phyloP scores from a whole-genome alignment of 2,329 filamentous ascomycete genomes.

The Penicillium psychrosexuale region DNA sequence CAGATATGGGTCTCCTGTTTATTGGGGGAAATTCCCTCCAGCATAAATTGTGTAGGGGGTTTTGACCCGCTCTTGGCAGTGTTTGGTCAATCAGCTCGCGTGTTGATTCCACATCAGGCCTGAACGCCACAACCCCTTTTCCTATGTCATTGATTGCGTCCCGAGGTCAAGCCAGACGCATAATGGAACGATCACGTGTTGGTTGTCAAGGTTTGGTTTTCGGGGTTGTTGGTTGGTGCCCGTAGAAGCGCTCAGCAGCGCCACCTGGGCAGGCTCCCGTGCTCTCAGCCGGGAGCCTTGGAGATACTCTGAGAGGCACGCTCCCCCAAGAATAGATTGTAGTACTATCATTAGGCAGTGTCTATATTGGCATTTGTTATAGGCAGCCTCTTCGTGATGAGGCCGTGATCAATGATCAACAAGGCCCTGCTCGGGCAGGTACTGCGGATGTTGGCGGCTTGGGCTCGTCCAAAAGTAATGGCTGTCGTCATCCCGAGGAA shows the following conservation, averaged over 20 bases:
- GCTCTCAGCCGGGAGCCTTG: background rate
- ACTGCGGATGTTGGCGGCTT: background rate
- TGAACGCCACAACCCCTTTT: background rate
- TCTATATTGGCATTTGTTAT: background rate
- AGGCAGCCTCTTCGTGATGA: background rate
- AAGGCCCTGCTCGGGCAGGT: background rate
- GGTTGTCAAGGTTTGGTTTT: background rate
- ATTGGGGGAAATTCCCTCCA: background rate
- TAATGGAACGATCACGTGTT: background rate
- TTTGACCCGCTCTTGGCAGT: slow-evolving; percentile 5
- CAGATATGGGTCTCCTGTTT: background rate
- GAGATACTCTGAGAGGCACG: background rate
- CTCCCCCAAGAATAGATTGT: background rate
- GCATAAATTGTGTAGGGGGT: background rate
- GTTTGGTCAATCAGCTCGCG: background rate
- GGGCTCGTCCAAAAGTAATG: background rate
- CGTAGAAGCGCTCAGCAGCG: background rate
- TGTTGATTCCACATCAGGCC: background rate
- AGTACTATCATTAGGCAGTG: background rate
- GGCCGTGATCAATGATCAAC: background rate
- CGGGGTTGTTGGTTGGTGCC: background rate
- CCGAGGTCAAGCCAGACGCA: background rate
- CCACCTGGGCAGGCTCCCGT: background rate
- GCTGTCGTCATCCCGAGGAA: background rate
- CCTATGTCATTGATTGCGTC: background rate